Percentiles rank a stretch among this genome's conserved stretches.
These are phyloP conservation scores for Boletus vermiculosoides DNA, from an alignment of 768 basidiomycete species.

Conservation along the genomic window DNA sequence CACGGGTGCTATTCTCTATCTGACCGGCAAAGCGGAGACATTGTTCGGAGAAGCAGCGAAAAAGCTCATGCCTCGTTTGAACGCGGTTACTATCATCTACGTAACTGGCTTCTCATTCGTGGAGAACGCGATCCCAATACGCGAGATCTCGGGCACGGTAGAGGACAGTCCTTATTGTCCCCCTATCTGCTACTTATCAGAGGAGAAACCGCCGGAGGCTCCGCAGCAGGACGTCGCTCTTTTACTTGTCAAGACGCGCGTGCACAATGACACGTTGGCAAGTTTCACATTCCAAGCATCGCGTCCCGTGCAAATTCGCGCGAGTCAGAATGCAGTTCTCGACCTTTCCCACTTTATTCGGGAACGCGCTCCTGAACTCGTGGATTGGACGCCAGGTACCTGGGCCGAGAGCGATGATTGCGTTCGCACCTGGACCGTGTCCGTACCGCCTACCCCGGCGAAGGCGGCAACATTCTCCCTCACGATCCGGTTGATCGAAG, in stretches of 20 bases:
- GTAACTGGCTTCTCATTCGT: constrained; percentile 55
- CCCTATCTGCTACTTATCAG: constrained; percentile 50
- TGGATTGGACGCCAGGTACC: constrained; percentile 42
- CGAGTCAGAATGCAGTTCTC: constrained; percentile 55
- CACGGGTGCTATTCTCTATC: constrained; percentile 55
- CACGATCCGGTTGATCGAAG: constrained; percentile 55
- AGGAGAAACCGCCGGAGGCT: constrained; percentile 36
- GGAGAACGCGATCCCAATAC: constrained; percentile 51
- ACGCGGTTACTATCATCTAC: constrained; percentile 46
- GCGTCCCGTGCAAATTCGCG: constrained; percentile 16
- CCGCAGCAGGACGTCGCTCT: constrained; percentile 35
- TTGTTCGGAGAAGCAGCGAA: constrained; percentile 48
- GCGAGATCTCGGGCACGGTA: constrained; percentile 36
- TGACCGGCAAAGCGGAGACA: constrained; percentile 55
- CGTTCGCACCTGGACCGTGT: constrained; percentile 65
- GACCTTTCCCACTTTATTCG: constrained; percentile 55
- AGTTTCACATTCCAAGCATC: constrained; percentile 53
- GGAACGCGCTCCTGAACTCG: constrained; percentile 45
- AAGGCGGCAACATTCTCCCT: constrained; percentile 35
- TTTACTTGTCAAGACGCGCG: constrained; percentile 14
- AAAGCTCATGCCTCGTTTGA: constrained; percentile 47
- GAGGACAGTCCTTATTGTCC: constrained; percentile 56
- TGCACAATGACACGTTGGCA: constrained; percentile 39
- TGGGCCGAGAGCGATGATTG: constrained; percentile 57
- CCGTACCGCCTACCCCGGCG: constrained; percentile 26